Evolutionary conservation across 805 yeast species (phyloP).

Genomic region (Ogataea ganodermae): DNA sequence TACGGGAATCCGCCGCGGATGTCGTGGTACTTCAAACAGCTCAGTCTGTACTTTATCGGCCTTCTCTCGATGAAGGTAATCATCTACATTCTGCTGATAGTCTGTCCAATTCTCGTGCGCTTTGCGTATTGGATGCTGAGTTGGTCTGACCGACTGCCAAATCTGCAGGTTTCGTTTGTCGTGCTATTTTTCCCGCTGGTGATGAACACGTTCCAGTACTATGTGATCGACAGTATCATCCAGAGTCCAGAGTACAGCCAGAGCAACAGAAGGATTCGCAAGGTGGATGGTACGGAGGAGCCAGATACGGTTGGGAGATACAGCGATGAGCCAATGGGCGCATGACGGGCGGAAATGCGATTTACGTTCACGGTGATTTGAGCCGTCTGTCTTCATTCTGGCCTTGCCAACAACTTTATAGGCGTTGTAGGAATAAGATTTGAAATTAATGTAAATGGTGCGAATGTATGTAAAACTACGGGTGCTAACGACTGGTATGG

Average conservation of each 20-base stretch:
- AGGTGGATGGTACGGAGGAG: constrained; percentile 13
- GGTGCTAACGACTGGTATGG: too few species aligned
- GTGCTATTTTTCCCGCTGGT: constrained; percentile 78
- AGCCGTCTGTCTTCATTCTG: too few species aligned
- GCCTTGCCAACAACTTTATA: too few species aligned
- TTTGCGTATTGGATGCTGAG: constrained; percentile 73
- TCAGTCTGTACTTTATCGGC: constrained; percentile 66
- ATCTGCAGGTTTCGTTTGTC: constrained; percentile 82
- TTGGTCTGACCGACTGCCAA: constrained; percentile 83
- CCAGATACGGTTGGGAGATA: neutral
- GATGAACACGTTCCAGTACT: constrained; percentile 73
- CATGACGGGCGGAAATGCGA: neutral
- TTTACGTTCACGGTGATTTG: too few species aligned
- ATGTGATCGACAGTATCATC: constrained; percentile 72
- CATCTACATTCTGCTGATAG: constrained; percentile 56
- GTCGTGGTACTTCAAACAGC: constrained; percentile 69
- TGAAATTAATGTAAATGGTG: too few species aligned
- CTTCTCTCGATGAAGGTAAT: constrained; percentile 57
- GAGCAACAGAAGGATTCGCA: constrained; percentile 19
- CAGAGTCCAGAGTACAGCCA: constrained; percentile 49
- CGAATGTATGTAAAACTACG: too few species aligned
- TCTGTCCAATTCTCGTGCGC: constrained; percentile 66
- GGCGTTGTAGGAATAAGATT: too few species aligned
- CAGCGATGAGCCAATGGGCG: neutral
- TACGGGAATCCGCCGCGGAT: constrained; percentile 68